Conservation (phyloP, 441 rosid species). For the Croton laevigatus region DNA sequence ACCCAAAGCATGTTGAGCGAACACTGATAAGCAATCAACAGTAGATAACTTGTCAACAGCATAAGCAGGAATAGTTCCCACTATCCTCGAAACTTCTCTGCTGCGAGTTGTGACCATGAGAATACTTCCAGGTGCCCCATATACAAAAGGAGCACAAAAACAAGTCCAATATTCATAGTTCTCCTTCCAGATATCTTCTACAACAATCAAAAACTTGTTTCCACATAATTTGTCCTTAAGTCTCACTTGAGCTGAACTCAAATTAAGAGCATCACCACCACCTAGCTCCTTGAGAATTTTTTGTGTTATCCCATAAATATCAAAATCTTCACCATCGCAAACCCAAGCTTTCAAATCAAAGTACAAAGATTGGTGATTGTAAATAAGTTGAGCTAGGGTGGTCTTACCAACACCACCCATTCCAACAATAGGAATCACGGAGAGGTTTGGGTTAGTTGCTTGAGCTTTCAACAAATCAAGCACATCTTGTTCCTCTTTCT, state of each 20-base stretch:
- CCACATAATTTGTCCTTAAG: constrained; percentile 18
- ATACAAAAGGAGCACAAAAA: constrained; percentile 8
- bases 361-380: background rate
- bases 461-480: background rate
- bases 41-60: constrained; percentile 1
- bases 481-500: background rate
- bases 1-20: constrained; percentile 16
- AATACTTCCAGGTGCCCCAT: constrained; percentile 4
- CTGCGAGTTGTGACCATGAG: constrained; percentile 6
- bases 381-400: background rate
- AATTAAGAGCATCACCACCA: background rate
- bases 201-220: constrained; percentile 15
- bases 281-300: background rate
- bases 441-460: background rate
- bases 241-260: constrained; percentile 16
- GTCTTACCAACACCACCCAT: no score
- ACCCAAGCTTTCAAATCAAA: background rate
- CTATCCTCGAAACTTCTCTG: background rate
- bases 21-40: constrained; percentile 9
- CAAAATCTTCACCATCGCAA: background rate
- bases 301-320: background rate
- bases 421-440: background rate
- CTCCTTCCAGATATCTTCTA: constrained; percentile 15
- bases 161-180: constrained; percentile 9
- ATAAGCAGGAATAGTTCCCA: background rate